Conservation (phyloP, 306 rosid species). For the Herpetospermum pedunculosum region DNA sequence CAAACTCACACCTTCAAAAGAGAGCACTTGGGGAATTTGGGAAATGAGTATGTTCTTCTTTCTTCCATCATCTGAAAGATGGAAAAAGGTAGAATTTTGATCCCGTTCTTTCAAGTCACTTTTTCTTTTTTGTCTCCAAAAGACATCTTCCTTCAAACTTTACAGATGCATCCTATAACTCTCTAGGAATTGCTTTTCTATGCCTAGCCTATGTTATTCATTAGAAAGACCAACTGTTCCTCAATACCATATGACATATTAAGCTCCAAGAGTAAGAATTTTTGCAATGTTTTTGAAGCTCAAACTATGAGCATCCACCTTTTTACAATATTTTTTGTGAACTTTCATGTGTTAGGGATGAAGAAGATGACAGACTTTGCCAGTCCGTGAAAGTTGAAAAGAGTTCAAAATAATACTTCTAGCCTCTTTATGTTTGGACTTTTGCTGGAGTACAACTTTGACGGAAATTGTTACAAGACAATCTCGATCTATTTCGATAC, state of each 20-base stretch:
- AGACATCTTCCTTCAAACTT: background rate
- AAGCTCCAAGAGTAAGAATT: background rate
- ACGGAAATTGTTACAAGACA: background rate
- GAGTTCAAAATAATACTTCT: background rate
- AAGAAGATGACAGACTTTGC: background rate
- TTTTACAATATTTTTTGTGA: background rate
- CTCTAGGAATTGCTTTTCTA: background rate
- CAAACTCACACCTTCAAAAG: background rate
- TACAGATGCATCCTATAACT: background rate
- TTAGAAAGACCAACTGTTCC: background rate
- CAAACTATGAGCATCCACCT: background rate
- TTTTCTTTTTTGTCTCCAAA: background rate
- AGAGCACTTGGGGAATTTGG: background rate
- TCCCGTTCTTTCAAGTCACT: background rate
- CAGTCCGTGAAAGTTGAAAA: background rate
- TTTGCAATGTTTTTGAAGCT: background rate
- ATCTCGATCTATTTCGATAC: background rate
- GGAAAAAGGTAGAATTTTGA: background rate
- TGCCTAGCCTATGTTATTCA: background rate
- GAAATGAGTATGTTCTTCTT: background rate
- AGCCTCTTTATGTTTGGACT: background rate
- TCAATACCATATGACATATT: background rate
- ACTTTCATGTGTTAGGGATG: background rate
- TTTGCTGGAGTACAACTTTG: background rate
- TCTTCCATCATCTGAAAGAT: background rate